Base-by-base conservation (phyloP, 140 eudicot genomes). In the Stevia rebaudiana region DNA sequence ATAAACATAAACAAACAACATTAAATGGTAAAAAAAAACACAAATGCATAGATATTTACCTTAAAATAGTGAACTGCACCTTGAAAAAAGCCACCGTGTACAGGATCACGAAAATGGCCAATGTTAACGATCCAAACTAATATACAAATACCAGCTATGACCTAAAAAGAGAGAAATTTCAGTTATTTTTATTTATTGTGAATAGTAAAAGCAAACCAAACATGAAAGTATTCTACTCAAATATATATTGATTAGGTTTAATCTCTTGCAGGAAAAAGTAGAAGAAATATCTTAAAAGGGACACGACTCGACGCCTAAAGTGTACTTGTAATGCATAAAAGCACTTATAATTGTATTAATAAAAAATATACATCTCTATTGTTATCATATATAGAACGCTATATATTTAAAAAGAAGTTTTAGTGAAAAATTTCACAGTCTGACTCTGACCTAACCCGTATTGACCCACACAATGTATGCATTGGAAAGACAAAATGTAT, bases 31-130 rank as follows among this genome's bases (percentile, higher is more conserved):
- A 36, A 36, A n/a, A 37, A 36, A 33, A 35, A 57, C 80, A 68
- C 30, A 69, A 49, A 19, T 22, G 31, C 19, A 61, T 6, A 58
- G 24, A 65, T 19, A 22, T 43, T 70, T 85, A 92, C 98, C 98
- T 92, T 92, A 58, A 92, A 92, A 75, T 92, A 92, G 75, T 92
- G 98, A 64, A 92, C 88, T 42, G 98, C 98, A 42, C 98, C 98
- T 77, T 74, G 89, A 63, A 92, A 67, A 73, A 92, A 81, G 37
- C 98, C 98, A 23, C 98, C 98, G 58, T 92, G 98, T 22, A 90
- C 74, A 75, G 98, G 98, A 85, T 92, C 98, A 58, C 92, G 86
- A 39, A 92, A 92, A 67, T 92, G 96, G 31, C 98, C 98, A 74
- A 92, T 92, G 72, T 92, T 92, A 16, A 92, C 95, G 36, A 92